A percentile compares a stretch with the other conserved stretches of the same genome.
These are phyloP conservation scores for Phytophthora multivora DNA, from an alignment of 352 stramenopile genomes.

Conservation along the genomic window DNA sequence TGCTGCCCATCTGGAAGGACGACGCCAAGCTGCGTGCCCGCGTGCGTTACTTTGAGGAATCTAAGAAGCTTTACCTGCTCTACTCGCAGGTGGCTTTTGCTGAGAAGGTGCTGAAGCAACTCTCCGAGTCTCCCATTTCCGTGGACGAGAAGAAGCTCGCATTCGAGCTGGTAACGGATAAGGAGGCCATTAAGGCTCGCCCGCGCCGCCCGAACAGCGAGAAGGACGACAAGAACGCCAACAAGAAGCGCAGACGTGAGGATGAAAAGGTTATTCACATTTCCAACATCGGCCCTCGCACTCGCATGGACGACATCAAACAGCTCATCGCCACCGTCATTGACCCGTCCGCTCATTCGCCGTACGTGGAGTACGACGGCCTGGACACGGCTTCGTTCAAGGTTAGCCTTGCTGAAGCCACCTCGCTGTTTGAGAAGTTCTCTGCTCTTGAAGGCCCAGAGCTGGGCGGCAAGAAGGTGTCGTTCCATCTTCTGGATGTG, in stretches of 20 bases:
- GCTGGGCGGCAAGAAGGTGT: slow-evolving; percentile 77
- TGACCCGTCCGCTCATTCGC: slow-evolving; percentile 50
- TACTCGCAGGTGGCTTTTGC: slow-evolving; percentile 77
- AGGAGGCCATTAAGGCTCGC: slow-evolving; percentile 68
- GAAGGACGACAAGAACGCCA: slow-evolving; percentile 52
- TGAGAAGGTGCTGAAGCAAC: slow-evolving; percentile 55
- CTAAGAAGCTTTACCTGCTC: slow-evolving; percentile 77
- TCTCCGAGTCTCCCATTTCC: slow-evolving; percentile 46
- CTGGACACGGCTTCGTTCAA: slow-evolving; percentile 79
- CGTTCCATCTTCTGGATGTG: slow-evolving; percentile 75
- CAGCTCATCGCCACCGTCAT: slow-evolving; percentile 68
- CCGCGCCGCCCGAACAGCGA: slow-evolving; percentile 51
- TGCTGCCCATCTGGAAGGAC: slow-evolving; percentile 74
- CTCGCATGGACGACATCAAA: slow-evolving; percentile 86
- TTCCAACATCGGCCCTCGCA: slow-evolving; percentile 74
- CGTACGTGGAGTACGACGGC: slow-evolving; percentile 85
- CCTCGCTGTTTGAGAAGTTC: slow-evolving; percentile 77
- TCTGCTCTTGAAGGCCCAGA: slow-evolving; percentile 55
- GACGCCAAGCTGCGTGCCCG: slow-evolving; percentile 67
- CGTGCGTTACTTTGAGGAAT: slow-evolving; percentile 70
- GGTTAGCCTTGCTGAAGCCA: slow-evolving; percentile 50
- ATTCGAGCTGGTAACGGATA: slow-evolving; percentile 83
- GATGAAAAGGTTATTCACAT: slow-evolving; percentile 83
- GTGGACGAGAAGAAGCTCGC: slow-evolving; percentile 66
- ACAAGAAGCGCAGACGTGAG: slow-evolving; percentile 80